phyloP scores from a whole-genome alignment of 2,329 filamentous ascomycete species.

The Lachnellula arida region DNA sequence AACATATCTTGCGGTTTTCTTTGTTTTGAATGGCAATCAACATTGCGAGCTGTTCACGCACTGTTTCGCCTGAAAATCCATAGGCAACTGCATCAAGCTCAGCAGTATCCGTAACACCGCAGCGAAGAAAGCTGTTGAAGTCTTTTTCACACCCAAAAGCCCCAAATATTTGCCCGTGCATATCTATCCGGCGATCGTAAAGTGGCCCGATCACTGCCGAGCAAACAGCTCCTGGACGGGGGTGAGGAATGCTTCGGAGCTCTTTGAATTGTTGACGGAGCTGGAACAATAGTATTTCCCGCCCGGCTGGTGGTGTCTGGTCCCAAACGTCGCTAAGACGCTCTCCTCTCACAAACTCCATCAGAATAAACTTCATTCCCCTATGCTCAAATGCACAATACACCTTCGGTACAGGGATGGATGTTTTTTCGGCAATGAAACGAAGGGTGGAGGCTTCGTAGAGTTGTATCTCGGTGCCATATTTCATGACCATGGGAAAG shows the following conservation, averaged over 20 bases:
- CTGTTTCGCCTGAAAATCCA: background rate
- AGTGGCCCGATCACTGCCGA: no score
- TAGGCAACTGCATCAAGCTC: background rate
- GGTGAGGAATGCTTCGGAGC: no score
- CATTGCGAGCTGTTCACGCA: background rate
- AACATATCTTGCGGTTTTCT: background rate
- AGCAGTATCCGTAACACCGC: no score
- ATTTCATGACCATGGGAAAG: slow-evolving; percentile 27
- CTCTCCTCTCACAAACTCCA: slow-evolving; percentile 35
- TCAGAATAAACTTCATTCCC: slow-evolving; percentile 34
- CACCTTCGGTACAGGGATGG: slow-evolving; percentile 35
- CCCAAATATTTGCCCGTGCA: no score
- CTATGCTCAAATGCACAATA: slow-evolving; percentile 32
- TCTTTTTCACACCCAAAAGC: no score
- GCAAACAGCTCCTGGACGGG: no score
- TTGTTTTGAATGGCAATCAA: background rate
- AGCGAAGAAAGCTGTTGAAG: no score
- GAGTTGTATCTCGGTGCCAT: slow-evolving; percentile 25
- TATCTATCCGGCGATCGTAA: no score
- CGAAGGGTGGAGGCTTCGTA: slow-evolving; percentile 33
- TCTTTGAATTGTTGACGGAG: no score
- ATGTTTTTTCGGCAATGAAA: slow-evolving; percentile 34
- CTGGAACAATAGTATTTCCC: no score
- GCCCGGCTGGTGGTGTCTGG: no score
- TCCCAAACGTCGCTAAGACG: slow-evolving; percentile 22